phyloP scores from a whole-genome alignment of 306 rosid species.

The Quercus parvula region DNA sequence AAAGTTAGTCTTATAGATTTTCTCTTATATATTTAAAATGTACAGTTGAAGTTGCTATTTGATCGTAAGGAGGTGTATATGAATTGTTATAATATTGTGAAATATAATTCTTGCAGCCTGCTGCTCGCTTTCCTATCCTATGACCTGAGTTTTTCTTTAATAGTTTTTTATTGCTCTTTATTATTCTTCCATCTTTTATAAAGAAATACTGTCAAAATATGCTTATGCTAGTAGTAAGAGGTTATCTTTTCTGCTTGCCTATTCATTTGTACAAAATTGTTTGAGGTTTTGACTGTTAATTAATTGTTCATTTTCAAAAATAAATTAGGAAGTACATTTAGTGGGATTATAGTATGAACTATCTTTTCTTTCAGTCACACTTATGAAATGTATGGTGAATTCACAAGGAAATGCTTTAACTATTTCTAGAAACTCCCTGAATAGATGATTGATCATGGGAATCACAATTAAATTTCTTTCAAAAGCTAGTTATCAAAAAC shows the following conservation, averaged over 20 bases:
- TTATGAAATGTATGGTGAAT: background rate
- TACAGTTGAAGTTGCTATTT: conserved; percentile 57
- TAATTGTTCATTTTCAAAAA: background rate
- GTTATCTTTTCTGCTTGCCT: background rate
- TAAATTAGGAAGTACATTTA: background rate
- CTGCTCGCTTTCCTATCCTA: background rate
- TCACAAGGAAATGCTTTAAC: background rate
- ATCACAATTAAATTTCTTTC: background rate
- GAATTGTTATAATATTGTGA: conserved; percentile 44
- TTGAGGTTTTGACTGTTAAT: background rate
- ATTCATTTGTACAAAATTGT: background rate
- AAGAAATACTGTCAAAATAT: background rate
- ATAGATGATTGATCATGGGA: background rate
- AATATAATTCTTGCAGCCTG: conserved; percentile 46
- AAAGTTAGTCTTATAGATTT: conserved; percentile 68
- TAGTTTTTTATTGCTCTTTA: background rate
- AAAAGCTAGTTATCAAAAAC: background rate
- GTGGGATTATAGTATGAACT: background rate
- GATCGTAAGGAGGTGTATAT: conserved; percentile 52
- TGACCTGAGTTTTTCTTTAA: background rate
- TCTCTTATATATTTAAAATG: conserved; percentile 39
- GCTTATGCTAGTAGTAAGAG: background rate
- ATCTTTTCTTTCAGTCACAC: background rate
- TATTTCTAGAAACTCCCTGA: background rate
- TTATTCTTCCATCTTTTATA: background rate